Evolutionary conservation across 768 basidiomycete genomes (phyloP), one percentile per base, ranked within the genome.

Genomic region (Termitomyces sp.): DNA sequence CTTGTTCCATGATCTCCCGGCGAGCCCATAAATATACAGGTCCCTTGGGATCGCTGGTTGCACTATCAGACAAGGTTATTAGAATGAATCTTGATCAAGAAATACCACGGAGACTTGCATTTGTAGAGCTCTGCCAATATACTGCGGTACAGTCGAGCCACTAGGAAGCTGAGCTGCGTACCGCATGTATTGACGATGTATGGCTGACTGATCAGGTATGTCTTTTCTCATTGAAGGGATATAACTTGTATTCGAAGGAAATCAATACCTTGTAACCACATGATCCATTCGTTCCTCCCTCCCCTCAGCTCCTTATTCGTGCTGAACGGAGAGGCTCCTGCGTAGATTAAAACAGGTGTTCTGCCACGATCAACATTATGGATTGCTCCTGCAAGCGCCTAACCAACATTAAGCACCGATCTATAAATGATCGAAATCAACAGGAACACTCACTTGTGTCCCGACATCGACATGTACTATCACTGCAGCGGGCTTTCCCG

Each of bases 161-260:
- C 81, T 83, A 29, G 76, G 61, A 2, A 90, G 79, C 58, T 89
- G 84, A 0, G 79, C 76, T 0, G 82, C 79, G 63, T 80, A 80
- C 10, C 87, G 76, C 87, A 88, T 90, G 66, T 90, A 90, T 63
- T 88, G 87, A 1, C 88, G 80, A 27, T 88, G 80, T 53, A 90
- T 88, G 4, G 79, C 75, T 1, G 85, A 63, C 62, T 90, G 88
- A 64, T 90, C 88, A n/a, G 82, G 83, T 6, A 84, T 75, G 67
- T 89, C 86, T 88, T 46, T 13, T 34, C 26, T 46, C 39, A 16
- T 49, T 16, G 56, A 22, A 20, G 10, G 26, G 48, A 12, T 18
- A 37, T 43, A 20, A 41, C n/a, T 31, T 8, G 41, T 32, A 34
- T 49, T 20, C 26, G 44, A 26, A 51, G 31, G 31, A 42, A 24